These are phyloP conservation scores for Vickermania ingenoplastis DNA, from an alignment of 208 protist species.

Conservation along the genomic window DNA sequence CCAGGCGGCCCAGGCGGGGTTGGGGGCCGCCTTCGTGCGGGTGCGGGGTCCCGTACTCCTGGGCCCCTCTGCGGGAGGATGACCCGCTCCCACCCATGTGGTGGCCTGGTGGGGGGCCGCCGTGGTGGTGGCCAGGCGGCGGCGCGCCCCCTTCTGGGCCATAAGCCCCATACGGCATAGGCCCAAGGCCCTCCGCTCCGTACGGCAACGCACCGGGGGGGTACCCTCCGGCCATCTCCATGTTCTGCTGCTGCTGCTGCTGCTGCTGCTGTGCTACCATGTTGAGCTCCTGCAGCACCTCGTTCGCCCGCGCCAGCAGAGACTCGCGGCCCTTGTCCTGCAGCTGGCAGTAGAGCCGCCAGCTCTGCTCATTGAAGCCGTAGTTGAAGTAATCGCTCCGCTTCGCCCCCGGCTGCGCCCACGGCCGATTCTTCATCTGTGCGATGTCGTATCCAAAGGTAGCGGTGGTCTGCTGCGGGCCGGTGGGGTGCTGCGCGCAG, in stretches of 20 bases:
- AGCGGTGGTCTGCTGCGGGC: slow-evolving; percentile 46
- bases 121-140: background rate
- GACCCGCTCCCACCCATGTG: background rate
- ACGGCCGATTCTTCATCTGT: slow-evolving; percentile 69
- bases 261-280: slow-evolving; percentile 12
- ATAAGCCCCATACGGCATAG: background rate
- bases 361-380: slow-evolving; percentile 82
- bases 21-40: background rate
- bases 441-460: slow-evolving; percentile 81
- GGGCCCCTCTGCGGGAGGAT: too few relatives aligned
- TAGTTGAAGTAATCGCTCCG: slow-evolving; percentile 88
- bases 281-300: slow-evolving; percentile 44
- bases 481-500: slow-evolving; percentile 44
- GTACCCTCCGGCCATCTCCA: slow-evolving; percentile 3
- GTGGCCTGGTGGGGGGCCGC: background rate
- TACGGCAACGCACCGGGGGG: background rate
- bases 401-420: slow-evolving; percentile 69
- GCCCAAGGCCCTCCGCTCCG: background rate
- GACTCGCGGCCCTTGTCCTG: slow-evolving; percentile 58
- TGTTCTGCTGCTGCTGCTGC: background rate
- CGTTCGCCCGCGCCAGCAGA: slow-evolving; percentile 39
- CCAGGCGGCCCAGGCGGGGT: slow-evolving; percentile 1
- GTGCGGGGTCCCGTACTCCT: too few relatives aligned
- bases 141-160: background rate
- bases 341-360: slow-evolving; percentile 77